Evolutionary conservation across 1,139 yeast species (phyloP).

Genomic region (Yamadazyma songkhlaensis): DNA sequence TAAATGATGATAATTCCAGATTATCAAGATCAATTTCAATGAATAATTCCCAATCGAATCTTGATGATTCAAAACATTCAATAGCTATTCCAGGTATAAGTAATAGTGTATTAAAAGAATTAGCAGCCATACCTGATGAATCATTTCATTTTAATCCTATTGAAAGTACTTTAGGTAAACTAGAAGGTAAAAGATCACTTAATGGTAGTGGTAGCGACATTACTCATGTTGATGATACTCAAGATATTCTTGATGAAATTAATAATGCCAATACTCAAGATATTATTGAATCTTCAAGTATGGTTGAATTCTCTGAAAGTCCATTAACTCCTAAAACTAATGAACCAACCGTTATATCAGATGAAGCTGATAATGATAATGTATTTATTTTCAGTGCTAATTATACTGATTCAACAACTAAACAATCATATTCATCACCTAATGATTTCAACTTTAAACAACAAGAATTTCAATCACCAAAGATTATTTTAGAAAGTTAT

Average conservation of each 20-base stretch:
- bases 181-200: slow-evolving; percentile 59
- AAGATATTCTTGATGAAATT: slow-evolving; percentile 40
- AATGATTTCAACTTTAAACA: neutral
- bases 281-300: slow-evolving; percentile 26
- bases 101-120: slow-evolving; percentile 59
- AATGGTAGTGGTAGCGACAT: slow-evolving; percentile 22
- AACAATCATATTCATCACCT: slow-evolving; percentile 3
- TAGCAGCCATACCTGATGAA: slow-evolving; percentile 82
- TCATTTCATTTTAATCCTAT: slow-evolving; percentile 62
- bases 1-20: slow-evolving; percentile 11
- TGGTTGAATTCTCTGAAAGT: slow-evolving; percentile 18
- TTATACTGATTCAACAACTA: slow-evolving; percentile 9
- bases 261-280: slow-evolving; percentile 43
- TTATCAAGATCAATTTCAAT: slow-evolving; percentile 1
- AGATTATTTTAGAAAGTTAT: slow-evolving; percentile 36
- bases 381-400: slow-evolving; percentile 17
- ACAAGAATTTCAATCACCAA: slow-evolving; percentile 24
- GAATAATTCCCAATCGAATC: slow-evolving; percentile 1
- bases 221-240: slow-evolving; percentile 28
- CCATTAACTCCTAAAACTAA: slow-evolving; percentile 6
- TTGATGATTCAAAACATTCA: slow-evolving; percentile 24
- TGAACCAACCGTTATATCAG: slow-evolving; percentile 1
- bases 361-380: slow-evolving; percentile 11
- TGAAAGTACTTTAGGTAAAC: slow-evolving; percentile 67
- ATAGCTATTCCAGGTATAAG: slow-evolving; percentile 63